Evolutionary conservation across 108 stramenopile species (phyloP), one percentile per base, ranked within the genome.

Genomic region (Cyclotella baltica): DNA sequence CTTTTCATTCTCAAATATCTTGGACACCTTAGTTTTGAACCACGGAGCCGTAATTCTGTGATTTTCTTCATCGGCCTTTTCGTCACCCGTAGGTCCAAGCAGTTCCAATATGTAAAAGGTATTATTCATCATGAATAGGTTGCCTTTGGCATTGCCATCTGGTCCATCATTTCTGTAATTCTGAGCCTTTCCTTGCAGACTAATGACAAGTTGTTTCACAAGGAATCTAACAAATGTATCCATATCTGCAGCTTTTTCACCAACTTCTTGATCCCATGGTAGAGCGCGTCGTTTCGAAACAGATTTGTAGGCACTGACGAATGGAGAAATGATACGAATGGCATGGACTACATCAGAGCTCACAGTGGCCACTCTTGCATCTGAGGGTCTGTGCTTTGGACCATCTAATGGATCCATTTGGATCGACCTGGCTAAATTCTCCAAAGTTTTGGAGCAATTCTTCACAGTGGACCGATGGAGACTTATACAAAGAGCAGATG

Each of bases 41-140:
- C 95, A 96, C 4, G 87, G 80, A 31, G 83, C 85, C 0, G 86
- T 81, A 47, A 96, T 92, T 3, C 85, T 79, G 59, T 87, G 90
- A 38, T 71, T 56, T 33, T 93, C 87, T 0, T 22, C 75, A 25
- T 78, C 23, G 15, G 36, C 57, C 28, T 82, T 50, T 28, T 47
- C 43, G 8, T 81, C 59, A 13, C 57, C 72, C 36, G 75, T 48
- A 6, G 86, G 87, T 19, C 91, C 90, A 19, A 96, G 81, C 48
- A 87, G 86, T 34, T 93, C 88, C 18, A 88, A 69, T 6, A 96
- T 48, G 59, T 92, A 96, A 62, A 88, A 92, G 0, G 88, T 84
- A 61, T 96, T 96, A 87, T 96, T 96, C 84, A 96, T 89, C 88
- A 96, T 86, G 77, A 96, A 96, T 61, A 96, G 78, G 59, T 84